These are phyloP conservation scores for Phialemoniopsis sp. DNA, from an alignment of 2,329 filamentous ascomycete genomes.

Conservation along the genomic window DNA sequence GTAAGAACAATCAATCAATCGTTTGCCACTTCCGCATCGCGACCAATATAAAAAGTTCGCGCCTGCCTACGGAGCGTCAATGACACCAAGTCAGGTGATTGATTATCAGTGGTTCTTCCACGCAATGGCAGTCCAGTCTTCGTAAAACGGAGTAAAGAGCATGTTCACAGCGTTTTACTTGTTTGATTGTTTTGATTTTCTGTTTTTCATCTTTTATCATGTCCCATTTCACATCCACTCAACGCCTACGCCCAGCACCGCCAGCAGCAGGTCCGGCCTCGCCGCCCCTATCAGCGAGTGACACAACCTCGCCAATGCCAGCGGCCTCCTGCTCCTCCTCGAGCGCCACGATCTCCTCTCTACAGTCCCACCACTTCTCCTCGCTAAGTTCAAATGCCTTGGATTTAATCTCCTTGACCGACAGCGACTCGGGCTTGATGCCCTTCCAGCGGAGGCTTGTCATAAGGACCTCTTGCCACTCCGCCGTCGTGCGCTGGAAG, in stretches of 20 bases:
- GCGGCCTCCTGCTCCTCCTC: constrained; percentile 96
- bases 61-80: too few relatives aligned
- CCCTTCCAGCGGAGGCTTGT: constrained; percentile 67
- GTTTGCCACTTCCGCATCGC: too few relatives aligned
- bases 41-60: too few relatives aligned
- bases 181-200: too few relatives aligned
- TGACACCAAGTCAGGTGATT: too few relatives aligned
- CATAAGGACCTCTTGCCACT: constrained; percentile 88
- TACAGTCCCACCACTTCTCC: constrained; percentile 97
- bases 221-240: too few relatives aligned
- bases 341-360: constrained; percentile 85
- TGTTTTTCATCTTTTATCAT: too few relatives aligned
- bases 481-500: constrained; percentile 79
- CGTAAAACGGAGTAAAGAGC: too few relatives aligned
- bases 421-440: constrained; percentile 61
- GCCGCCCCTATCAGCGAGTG: constrained; percentile 70
- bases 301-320: constrained; percentile 92
- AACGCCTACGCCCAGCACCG: constrained; percentile 15
- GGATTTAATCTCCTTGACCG: constrained; percentile 88
- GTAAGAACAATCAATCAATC: too few relatives aligned
- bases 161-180: too few relatives aligned
- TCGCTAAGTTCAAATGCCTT: constrained; percentile 88
- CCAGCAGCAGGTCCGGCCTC: constrained; percentile 48
- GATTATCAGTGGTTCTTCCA: too few relatives aligned
- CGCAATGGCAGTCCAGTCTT: constrained; percentile 1